A percentile compares a stretch with the other conserved stretches of the same genome.
Conservation (phyloP, 257 asterid genomes). For the Petrea volubilis region DNA sequence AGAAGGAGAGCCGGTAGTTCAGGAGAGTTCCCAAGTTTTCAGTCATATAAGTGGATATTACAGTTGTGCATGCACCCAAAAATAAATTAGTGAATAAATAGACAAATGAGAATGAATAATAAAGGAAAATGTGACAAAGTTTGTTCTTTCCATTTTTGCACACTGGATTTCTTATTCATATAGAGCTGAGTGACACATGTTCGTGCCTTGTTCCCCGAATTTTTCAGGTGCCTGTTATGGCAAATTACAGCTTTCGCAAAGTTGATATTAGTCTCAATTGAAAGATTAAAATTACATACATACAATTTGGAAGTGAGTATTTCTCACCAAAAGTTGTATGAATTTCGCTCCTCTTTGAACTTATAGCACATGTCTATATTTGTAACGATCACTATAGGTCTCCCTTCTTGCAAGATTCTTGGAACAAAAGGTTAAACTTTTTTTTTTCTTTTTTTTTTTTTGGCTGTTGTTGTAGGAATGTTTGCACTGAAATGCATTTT, state of each 20-base stretch:
- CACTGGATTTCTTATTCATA: background rate
- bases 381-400: background rate
- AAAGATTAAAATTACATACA: background rate
- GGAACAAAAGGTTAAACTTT: background rate
- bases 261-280: constrained; percentile 3
- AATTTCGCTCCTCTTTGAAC: background rate
- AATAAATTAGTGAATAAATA: background rate
- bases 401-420: background rate
- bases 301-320: background rate
- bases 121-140: background rate
- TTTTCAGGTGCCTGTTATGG: background rate
- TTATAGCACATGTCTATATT: background rate
- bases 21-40: background rate
- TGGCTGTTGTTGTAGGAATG: background rate
- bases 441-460: no score
- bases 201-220: background rate
- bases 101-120: background rate
- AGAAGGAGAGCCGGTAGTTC: background rate
- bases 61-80: background rate
- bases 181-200: background rate
- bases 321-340: constrained; percentile 2
- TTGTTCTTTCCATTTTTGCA: background rate
- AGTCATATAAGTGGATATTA: background rate
- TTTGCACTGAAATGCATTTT: background rate
- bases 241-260: background rate